Conservation (phyloP, 129 eudicot genomes). For the Centaurea solstitialis region DNA sequence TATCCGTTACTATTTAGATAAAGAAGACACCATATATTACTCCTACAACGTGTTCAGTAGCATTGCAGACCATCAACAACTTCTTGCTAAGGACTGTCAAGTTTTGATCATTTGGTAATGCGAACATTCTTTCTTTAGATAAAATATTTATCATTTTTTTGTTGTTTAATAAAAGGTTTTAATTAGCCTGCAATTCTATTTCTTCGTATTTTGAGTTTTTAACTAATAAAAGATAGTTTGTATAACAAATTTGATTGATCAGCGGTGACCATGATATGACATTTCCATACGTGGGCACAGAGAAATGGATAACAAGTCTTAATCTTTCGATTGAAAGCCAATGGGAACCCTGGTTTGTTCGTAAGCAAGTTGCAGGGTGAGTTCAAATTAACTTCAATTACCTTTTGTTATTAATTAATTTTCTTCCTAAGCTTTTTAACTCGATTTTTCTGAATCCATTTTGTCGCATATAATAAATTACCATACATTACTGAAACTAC, state of each 20-base stretch:
- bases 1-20: constrained; percentile 22
- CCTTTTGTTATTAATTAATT: neutral
- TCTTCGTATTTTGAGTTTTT: neutral
- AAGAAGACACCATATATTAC: constrained; percentile 19
- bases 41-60: constrained; percentile 29
- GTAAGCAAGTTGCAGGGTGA: constrained; percentile 33
- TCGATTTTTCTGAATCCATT: neutral
- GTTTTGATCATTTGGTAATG: constrained; percentile 26
- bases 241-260: neutral
- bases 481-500: neutral
- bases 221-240: neutral
- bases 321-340: constrained; percentile 22
- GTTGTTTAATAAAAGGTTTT: neutral
- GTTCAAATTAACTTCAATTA: neutral
- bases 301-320: constrained; percentile 33
- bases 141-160: neutral
- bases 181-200: too few species aligned
- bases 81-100: constrained; percentile 17
- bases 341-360: constrained; percentile 35
- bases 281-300: constrained; percentile 34
- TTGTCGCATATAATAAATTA: neutral
- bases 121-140: neutral
- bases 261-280: constrained; percentile 49
- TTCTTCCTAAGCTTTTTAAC: neutral
- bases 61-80: constrained; percentile 21